Percentiles rank a stretch among this genome's conserved stretches.
Conservation (phyloP, 1,284 basidiomycete genomes). For the Chalciporus sp. region DNA sequence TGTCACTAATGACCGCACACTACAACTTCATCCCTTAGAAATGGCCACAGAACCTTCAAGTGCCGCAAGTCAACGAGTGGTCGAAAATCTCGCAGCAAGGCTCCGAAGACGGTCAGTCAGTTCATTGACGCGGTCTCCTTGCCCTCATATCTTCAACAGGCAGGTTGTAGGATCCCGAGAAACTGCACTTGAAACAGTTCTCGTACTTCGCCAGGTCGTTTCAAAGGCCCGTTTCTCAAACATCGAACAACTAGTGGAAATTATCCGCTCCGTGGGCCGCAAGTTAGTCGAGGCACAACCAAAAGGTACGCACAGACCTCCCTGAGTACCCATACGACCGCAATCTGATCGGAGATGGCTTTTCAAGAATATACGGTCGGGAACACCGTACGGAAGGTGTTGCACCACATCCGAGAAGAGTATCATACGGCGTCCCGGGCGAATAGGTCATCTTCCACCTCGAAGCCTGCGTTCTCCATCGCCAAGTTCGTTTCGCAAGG, state of each 20-base stretch:
- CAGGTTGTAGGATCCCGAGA: slow-evolving; percentile 88
- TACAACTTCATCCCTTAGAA: neutral
- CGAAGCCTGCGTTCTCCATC: slow-evolving; percentile 62
- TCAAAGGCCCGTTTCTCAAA: slow-evolving; percentile 84
- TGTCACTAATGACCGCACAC: neutral
- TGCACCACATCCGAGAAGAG: slow-evolving; percentile 94
- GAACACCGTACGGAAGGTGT: slow-evolving; percentile 89
- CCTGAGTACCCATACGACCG: neutral
- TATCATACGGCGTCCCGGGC: slow-evolving; percentile 70
- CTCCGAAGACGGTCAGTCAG: slow-evolving; percentile 65
- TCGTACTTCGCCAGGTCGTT: slow-evolving; percentile 87
- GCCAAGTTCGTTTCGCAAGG: slow-evolving; percentile 78
- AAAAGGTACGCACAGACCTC: slow-evolving; percentile 63
- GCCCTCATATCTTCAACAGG: slow-evolving; percentile 42
- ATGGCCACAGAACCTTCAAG: slow-evolving; percentile 47
- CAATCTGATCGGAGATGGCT: slow-evolving; percentile 6
- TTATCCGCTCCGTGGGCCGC: slow-evolving; percentile 82
- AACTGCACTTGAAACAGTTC: slow-evolving; percentile 87
- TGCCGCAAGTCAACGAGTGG: slow-evolving; percentile 51
- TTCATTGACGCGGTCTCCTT: slow-evolving; percentile 7
- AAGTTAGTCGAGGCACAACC: slow-evolving; percentile 88
- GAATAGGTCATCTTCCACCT: slow-evolving; percentile 33
- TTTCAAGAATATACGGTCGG: slow-evolving; percentile 86
- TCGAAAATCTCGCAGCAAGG: slow-evolving; percentile 66
- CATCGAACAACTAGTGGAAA: slow-evolving; percentile 82